A percentile compares a stretch with the other conserved stretches of the same genome.
These are phyloP conservation scores for Bipolaris bicolor DNA, from an alignment of 2,329 filamentous ascomycete genomes.

Conservation along the genomic window DNA sequence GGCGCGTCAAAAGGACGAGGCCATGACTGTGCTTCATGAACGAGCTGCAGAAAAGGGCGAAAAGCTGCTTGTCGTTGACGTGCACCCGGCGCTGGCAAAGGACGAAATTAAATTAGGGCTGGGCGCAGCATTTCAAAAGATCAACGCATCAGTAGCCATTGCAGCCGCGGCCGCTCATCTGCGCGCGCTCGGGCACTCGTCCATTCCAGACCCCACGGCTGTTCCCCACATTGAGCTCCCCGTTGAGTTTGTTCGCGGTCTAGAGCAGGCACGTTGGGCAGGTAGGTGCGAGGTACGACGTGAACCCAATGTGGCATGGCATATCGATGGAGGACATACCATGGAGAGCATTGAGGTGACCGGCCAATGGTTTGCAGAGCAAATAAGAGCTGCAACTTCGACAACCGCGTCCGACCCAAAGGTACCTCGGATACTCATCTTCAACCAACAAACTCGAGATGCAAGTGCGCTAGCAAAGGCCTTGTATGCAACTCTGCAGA, in stretches of 20 bases:
- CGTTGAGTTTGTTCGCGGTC: slow-evolving; percentile 65
- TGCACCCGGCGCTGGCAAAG: slow-evolving; percentile 56
- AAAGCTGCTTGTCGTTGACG: slow-evolving; percentile 55
- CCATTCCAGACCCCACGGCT: slow-evolving; percentile 46
- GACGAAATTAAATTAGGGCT: slow-evolving; percentile 61
- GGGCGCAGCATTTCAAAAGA: slow-evolving; percentile 67
- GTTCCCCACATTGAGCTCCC: slow-evolving; percentile 58
- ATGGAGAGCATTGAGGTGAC: slow-evolving; percentile 79
- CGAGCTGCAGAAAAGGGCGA: slow-evolving; percentile 59
- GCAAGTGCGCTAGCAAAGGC: slow-evolving; percentile 68
- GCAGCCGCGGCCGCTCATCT: slow-evolving; percentile 67
- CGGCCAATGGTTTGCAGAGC: slow-evolving; percentile 74
- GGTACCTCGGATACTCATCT: slow-evolving; percentile 69
- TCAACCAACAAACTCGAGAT: slow-evolving; percentile 91
- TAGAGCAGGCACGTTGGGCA: slow-evolving; percentile 71
- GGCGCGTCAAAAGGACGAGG: slow-evolving; percentile 61
- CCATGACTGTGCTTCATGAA: slow-evolving; percentile 62
- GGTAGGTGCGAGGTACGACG: slow-evolving; percentile 77
- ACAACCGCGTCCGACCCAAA: slow-evolving; percentile 26
- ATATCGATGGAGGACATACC: slow-evolving; percentile 88
- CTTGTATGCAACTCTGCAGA: slow-evolving; percentile 64
- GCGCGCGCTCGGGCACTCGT: slow-evolving; percentile 50
- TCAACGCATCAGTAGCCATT: slow-evolving; percentile 66
- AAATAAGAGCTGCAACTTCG: slow-evolving; percentile 45
- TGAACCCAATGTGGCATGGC: slow-evolving; percentile 68